These are phyloP conservation scores for Gossypium anomalum DNA, from an alignment of 345 rosid species.

Conservation along the genomic window DNA sequence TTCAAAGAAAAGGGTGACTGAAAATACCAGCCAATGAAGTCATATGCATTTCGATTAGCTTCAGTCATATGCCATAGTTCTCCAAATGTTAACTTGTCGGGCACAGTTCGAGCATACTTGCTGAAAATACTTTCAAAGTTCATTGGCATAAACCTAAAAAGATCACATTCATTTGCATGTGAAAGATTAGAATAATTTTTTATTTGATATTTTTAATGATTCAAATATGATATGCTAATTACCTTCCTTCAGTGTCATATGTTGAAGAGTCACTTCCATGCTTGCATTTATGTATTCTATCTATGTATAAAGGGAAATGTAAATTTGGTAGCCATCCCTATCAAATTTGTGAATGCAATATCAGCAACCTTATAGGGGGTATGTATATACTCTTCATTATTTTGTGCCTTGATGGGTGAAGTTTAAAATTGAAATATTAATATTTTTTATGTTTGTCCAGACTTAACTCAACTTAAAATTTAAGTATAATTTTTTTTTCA, in stretches of 20 bases:
- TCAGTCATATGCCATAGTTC: constrained; percentile 78
- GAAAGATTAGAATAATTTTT: neutral
- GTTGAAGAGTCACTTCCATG: constrained; percentile 73
- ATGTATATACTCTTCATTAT: too few relatives aligned
- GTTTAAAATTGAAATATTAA: too few relatives aligned
- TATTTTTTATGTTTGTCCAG: too few relatives aligned
- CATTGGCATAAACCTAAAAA: constrained; percentile 56
- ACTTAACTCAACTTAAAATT: too few relatives aligned
- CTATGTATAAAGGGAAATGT: constrained; percentile 56
- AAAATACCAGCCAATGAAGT: constrained; percentile 64
- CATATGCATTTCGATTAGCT: constrained; percentile 50
- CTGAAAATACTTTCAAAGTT: constrained; percentile 62
- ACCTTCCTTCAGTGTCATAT: constrained; percentile 86
- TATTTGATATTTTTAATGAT: neutral
- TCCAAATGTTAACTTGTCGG: constrained; percentile 42
- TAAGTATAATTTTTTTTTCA: too few relatives aligned
- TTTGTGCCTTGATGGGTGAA: too few relatives aligned
- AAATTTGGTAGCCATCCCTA: constrained; percentile 49
- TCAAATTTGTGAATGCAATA: neutral
- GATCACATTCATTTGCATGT: neutral
- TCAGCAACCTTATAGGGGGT: neutral
- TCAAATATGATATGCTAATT: neutral
- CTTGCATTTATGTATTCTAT: constrained; percentile 68
- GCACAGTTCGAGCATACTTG: constrained; percentile 53
- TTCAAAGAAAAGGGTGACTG: neutral